Conservation (phyloP, 768 basidiomycete genomes). For the Tephrocybe sp. region DNA sequence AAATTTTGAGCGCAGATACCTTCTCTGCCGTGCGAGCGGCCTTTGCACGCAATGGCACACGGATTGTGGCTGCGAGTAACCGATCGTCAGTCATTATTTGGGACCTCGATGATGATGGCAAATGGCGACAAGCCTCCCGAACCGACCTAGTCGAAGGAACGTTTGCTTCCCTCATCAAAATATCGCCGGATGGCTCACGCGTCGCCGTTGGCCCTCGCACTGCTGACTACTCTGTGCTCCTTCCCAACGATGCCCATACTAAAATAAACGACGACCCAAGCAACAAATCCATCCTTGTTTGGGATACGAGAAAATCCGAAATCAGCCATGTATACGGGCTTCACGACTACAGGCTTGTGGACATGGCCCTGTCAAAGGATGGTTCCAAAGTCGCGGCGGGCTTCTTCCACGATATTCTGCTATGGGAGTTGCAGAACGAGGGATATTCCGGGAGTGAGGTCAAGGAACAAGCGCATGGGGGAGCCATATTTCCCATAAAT, state of each 20-base stretch:
- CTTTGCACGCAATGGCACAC: background rate
- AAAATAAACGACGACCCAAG: too few relatives aligned
- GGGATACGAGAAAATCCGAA: background rate
- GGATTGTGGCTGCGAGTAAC: background rate
- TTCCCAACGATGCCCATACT: background rate
- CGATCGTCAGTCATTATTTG: constrained; percentile 1
- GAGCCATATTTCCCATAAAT: background rate
- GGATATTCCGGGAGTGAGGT: background rate
- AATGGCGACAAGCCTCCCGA: background rate
- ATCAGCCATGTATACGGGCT: background rate
- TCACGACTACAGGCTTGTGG: background rate
- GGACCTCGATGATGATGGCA: background rate
- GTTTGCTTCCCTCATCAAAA: background rate
- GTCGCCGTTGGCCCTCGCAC: background rate
- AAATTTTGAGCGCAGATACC: background rate
- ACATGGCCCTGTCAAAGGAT: background rate
- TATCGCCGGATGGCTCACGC: background rate
- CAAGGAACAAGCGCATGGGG: background rate
- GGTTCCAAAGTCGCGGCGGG: background rate
- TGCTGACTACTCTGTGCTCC: background rate
- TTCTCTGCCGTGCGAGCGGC: background rate
- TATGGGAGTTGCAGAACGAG: background rate
- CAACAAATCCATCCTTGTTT: background rate
- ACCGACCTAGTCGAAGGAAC: background rate
- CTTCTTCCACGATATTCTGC: background rate